These are phyloP conservation scores for Protostelium mycophagum DNA, from an alignment of 78 protist genomes.

Conservation along the genomic window DNA sequence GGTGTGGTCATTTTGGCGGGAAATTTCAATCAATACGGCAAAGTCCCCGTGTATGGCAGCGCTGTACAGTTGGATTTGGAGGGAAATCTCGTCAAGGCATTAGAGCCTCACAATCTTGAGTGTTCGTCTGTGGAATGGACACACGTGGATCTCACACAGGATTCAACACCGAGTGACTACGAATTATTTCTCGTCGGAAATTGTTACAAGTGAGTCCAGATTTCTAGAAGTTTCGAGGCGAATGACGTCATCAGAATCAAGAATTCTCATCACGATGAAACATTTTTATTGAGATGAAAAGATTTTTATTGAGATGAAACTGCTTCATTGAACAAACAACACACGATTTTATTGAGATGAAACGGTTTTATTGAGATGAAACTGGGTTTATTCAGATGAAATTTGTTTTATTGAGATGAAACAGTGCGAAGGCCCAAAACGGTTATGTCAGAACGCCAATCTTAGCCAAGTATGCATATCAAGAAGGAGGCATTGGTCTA, in stretches of 20 bases:
- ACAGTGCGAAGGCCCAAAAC: background rate
- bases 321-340: no score
- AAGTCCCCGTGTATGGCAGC: background rate
- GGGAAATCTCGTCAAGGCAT: background rate
- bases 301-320: no score
- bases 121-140: background rate
- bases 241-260: no score
- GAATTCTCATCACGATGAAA: no score
- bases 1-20: background rate
- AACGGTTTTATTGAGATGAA: no score
- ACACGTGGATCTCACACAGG: background rate
- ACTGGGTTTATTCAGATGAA: no score
- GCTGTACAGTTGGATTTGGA: background rate
- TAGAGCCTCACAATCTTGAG: background rate
- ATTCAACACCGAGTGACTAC: background rate
- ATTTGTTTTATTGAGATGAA: background rate
- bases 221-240: no score
- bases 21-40: background rate
- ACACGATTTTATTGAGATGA: no score
- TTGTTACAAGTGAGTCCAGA: background rate
- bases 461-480: background rate
- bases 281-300: no score
- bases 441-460: background rate
- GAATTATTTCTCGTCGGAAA: background rate
- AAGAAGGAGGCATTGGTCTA: no score